These are phyloP conservation scores for Bimuria novae-zelandiae DNA, from an alignment of 2,329 filamentous ascomycete genomes.

Conservation along the genomic window DNA sequence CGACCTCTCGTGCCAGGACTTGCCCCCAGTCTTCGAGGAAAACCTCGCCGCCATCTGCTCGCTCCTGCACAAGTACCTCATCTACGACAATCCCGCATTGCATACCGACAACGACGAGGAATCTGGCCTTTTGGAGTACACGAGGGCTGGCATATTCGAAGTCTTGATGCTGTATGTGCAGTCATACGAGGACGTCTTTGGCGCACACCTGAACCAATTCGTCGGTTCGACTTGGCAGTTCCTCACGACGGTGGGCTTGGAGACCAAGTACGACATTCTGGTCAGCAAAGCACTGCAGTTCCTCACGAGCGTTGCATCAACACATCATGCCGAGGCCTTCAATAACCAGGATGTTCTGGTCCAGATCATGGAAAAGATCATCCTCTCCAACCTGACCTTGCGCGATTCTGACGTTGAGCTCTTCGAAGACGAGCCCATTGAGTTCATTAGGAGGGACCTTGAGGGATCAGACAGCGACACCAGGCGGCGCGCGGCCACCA, in stretches of 20 bases:
- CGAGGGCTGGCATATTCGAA: conserved; percentile 94
- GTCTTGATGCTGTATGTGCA: conserved; percentile 85
- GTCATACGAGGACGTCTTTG: conserved; percentile 96
- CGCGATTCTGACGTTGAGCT: conserved; percentile 93
- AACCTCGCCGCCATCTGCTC: conserved; percentile 76
- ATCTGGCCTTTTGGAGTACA: conserved; percentile 79
- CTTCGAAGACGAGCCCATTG: conserved; percentile 98
- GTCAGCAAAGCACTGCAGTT: conserved; percentile 96
- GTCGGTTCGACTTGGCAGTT: conserved; percentile 90
- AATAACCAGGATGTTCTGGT: conserved; percentile 78
- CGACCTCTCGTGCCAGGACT: conserved; percentile 95
- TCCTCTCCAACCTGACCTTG: conserved; percentile 88
- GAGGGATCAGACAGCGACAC: conserved; percentile 97
- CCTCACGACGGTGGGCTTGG: conserved; percentile 80
- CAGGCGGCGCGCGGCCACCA: conserved; percentile 85
- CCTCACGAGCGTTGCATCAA: conserved; percentile 81
- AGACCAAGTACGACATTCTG: conserved; percentile 91
- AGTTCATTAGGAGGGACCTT: conserved; percentile 93
- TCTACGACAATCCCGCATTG: conserved; percentile 82
- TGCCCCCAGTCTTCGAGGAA: conserved; percentile 92
- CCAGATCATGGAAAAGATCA: conserved; percentile 93
- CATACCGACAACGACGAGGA: conserved; percentile 89
- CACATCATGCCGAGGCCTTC: conserved; percentile 81
- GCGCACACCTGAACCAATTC: conserved; percentile 77
- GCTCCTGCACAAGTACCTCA: conserved; percentile 89